These are phyloP conservation scores for Aspergillus asperescens DNA, from an alignment of 495 filamentous ascomycete species.

Conservation along the genomic window DNA sequence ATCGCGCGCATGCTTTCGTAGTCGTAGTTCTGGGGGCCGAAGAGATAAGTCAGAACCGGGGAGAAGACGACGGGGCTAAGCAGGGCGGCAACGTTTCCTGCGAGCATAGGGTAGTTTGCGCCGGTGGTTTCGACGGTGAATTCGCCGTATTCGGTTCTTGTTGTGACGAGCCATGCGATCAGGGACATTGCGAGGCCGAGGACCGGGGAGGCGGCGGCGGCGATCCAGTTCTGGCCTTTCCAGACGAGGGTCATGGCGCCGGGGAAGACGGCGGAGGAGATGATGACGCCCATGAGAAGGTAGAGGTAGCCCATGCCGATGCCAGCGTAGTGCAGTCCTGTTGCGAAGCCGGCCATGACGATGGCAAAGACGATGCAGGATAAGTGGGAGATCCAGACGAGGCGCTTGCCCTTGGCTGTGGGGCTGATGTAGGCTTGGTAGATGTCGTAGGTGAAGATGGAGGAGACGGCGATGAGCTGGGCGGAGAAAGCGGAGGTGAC, in stretches of 20 bases:
- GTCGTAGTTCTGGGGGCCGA: constrained; percentile 80
- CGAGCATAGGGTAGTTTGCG: constrained; percentile 82
- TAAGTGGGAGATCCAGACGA: constrained; percentile 82
- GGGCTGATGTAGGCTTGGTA: constrained; percentile 61
- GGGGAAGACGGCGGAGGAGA: constrained; percentile 78
- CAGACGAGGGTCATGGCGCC: constrained; percentile 77
- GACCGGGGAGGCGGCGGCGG: constrained; percentile 66
- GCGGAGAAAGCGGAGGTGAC: constrained; percentile 87
- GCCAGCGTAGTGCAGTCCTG: constrained; percentile 67
- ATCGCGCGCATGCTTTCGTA: constrained; percentile 83
- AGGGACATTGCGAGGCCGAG: constrained; percentile 72
- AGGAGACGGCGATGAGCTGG: constrained; percentile 87
- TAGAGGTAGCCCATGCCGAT: constrained; percentile 75
- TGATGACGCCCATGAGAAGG: constrained; percentile 88
- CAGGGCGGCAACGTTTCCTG: constrained; percentile 77
- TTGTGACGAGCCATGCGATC: constrained; percentile 86
- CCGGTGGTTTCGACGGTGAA: constrained; percentile 74
- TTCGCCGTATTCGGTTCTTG: constrained; percentile 67
- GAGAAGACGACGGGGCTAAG: constrained; percentile 76
- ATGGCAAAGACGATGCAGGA: constrained; percentile 72
- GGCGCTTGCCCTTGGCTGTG: constrained; percentile 60
- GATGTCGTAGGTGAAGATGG: constrained; percentile 90
- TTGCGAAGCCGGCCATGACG: constrained; percentile 79
- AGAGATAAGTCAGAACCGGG: constrained; percentile 68
- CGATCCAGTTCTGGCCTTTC: constrained; percentile 78